Conservation (phyloP, 2,329 filamentous ascomycete genomes). For the Aspergillus candidus region DNA sequence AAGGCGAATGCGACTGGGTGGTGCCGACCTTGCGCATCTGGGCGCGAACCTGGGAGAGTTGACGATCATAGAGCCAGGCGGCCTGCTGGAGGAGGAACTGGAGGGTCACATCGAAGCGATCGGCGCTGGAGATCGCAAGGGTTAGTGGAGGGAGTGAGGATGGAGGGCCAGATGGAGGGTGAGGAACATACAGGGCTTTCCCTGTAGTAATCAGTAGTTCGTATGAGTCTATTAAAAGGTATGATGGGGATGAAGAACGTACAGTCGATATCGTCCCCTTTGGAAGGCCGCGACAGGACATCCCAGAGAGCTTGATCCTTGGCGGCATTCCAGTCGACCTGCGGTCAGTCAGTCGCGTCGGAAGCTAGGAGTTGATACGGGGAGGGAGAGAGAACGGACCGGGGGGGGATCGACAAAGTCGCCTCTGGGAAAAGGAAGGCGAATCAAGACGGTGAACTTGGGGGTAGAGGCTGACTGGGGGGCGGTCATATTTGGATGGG, state of each 20-base stretch:
- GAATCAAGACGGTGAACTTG: slow-evolving; percentile 68
- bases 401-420: slow-evolving; percentile 86
- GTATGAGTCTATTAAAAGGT: slow-evolving; percentile 9
- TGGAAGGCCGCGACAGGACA: slow-evolving; percentile 73
- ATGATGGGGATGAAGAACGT: slow-evolving; percentile 13
- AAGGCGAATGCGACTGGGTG: slow-evolving; percentile 37
- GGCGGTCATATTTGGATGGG: no score
- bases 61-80: slow-evolving; percentile 85
- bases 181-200: slow-evolving; percentile 61
- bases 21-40: slow-evolving; percentile 67
- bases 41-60: slow-evolving; percentile 81
- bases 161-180: not conserved
- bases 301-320: slow-evolving; percentile 91
- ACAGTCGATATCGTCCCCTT: slow-evolving; percentile 82
- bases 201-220: slow-evolving; percentile 44
- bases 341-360: slow-evolving; percentile 16
- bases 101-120: slow-evolving; percentile 74
- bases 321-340: slow-evolving; percentile 81
- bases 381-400: slow-evolving; percentile 44
- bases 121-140: slow-evolving; percentile 48
- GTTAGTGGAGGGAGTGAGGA: not conserved
- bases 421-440: slow-evolving; percentile 80
- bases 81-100: slow-evolving; percentile 89
- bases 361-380: not conserved
- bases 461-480: not conserved